Conservation (phyloP, 2,329 filamentous ascomycete genomes). For the Aschersonia sp. region DNA sequence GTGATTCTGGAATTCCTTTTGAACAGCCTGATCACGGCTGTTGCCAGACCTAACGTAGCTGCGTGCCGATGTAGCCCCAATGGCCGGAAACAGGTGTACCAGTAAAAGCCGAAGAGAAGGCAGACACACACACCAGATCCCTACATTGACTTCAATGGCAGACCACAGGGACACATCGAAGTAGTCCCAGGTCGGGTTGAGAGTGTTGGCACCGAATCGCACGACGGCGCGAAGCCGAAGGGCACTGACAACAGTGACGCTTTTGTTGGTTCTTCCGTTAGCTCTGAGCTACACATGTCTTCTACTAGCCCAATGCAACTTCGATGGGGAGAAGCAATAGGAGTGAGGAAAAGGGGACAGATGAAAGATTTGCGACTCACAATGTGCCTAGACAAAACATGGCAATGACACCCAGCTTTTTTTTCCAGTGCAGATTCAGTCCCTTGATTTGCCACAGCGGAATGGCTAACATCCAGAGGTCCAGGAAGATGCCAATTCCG, state of each 20-base stretch:
- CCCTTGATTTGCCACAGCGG: slow-evolving; percentile 19
- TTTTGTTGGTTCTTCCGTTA: not conserved
- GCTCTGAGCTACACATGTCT: too few relatives aligned
- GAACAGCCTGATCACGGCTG: not conserved
- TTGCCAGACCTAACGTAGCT: not conserved
- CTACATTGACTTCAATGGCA: slow-evolving; percentile 10
- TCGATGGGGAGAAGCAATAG: too few relatives aligned
- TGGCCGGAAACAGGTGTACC: slow-evolving; percentile 2
- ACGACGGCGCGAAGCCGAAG: slow-evolving; percentile 10
- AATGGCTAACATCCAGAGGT: slow-evolving; percentile 23
- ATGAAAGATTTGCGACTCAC: slow-evolving; percentile 7
- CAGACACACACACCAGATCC: slow-evolving; percentile 10
- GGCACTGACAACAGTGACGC: slow-evolving; percentile 12
- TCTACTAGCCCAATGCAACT: too few relatives aligned
- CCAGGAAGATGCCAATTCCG: slow-evolving; percentile 22
- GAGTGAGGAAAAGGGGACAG: too few relatives aligned
- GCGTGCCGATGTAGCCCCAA: not conserved
- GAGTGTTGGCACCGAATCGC: slow-evolving; percentile 6
- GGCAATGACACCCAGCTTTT: slow-evolving; percentile 21
- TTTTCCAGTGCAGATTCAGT: slow-evolving; percentile 16
- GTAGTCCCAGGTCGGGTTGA: slow-evolving; percentile 12
- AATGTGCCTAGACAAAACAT: slow-evolving; percentile 27
- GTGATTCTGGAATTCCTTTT: not conserved
- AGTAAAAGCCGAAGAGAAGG: slow-evolving; percentile 12
- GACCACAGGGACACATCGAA: slow-evolving; percentile 12